Evolutionary conservation across 768 basidiomycete genomes (phyloP), one percentile per base, ranked within the genome.

Genomic region (Lactifluus hygrophoroides): DNA sequence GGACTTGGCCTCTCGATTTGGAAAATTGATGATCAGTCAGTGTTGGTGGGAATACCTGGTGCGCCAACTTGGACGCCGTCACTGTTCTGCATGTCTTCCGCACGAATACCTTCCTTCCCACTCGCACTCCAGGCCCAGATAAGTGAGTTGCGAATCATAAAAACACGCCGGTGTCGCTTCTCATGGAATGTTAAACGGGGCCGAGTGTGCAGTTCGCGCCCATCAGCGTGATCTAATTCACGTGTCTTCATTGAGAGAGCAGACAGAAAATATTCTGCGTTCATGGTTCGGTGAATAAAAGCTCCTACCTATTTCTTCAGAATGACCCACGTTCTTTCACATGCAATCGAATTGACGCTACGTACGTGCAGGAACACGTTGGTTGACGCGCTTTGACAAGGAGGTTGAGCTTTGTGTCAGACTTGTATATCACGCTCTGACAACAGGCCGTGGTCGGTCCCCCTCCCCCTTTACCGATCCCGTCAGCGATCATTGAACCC

Each of bases 181-280:
- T 57, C 47, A 35, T 49, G 57, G 42, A 62, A 63, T 56, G 64
- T 47, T 62, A 58, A 42, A 40, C 28, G n/a, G 37, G 42, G 51
- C 25, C 42, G 27, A 42, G 17, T 28, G 23, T 28, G 28, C 68
- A 94, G 91, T 93, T 68, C 80, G 91, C 58, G 86, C 90, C 37
- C 86, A 90, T 67, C 91, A 93, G 67, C 75, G 91, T 61, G 91
- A 94, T 69, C 62, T 88, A 45, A 88, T 84, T 66, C 87, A 91
- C 72, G 76, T 91, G 43, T 77, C 84, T 30, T 80, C 81, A 6
- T 72, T 94, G 67, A 83, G 80, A 64, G 88, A 90, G 52, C 87
- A 92, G 67, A 74, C 82, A 10, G 88, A 90, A 63, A 79, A 74
- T 57, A 85, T 88, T 5, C 73, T 91, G 27, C 78, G 90, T 44